Evolutionary conservation across 345 rosid genomes (phyloP), one percentile per base, ranked within the genome.

Genomic region (Geranium rotundifolium): DNA sequence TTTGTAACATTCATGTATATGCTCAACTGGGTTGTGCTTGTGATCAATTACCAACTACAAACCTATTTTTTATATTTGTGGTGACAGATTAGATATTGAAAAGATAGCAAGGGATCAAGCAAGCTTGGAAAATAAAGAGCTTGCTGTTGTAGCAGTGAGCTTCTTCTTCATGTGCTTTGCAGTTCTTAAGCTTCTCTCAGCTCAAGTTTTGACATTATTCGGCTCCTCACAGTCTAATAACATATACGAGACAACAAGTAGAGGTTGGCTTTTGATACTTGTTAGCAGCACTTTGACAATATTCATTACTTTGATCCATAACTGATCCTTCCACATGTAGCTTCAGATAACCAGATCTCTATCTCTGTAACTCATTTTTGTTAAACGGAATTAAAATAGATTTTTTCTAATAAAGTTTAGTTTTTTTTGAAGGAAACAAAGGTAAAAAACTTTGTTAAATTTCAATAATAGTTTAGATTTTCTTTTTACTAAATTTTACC

Each of bases 261-360:
- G 77, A 41, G 93, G 93, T 67, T 92, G 96, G 95, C 57, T 80
- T 29, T 75, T 92, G 81, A 81, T 87, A 66, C 76, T 92, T 39
- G 73, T 84, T 65, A 89, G 96, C 81, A 87, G 95, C 85, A 79
- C 81, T 62, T 75, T 87, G 80, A 80, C 87, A 65, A 78, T 92
- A 63, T 82, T 86, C 79, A 79, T 89, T 19, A 83, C 91, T 54
- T 77, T 89, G 67, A 79, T 89, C 41, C 87, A 90, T 58, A 58
- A 83, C 37, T 83, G 81, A 81, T 34, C 52, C 55, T 14, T 29
- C 18, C 54, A 2, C 13, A 6, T 29, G 52, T 65, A 29, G 59
- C 65, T 64, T 29, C 37, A 71, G 67, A 61, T 31, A 49, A 12
- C 29, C 62, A 62, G 9, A 18, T 56, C 23, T 56, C 7, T 56